Evolutionary conservation across 441 rosid species (phyloP), one percentile per base, ranked within the genome.

Genomic region (Croton laevigatus): DNA sequence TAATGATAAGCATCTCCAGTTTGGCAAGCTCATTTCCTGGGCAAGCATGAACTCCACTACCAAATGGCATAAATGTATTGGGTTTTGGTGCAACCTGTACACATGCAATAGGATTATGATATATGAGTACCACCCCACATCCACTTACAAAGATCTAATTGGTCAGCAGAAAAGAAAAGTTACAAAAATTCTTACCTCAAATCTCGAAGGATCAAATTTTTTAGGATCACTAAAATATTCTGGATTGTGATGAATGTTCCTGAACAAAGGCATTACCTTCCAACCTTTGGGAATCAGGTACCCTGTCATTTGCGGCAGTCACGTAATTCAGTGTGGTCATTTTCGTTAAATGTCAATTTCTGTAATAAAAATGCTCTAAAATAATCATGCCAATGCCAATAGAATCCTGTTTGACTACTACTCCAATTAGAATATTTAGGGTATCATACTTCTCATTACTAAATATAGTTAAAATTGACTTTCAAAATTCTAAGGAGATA

Each of bases 11-110:
- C 81, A 88, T 85, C 86, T 90, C 93, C 77, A 88, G 76, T 87
- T 85, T 88, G 66, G 96, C 93, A 69, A 90, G 87, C 71, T 90
- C 93, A 75, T 88, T 90, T 73, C 91, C 96, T 2, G 96, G 96
- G 68, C 93, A 90, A 58, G 88, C 81, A 78, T 90, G 96, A 14
- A 60, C 85, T 70, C 96, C 92, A 71, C 77, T 82, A 32, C 96
- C 96, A 75, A 90, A 88, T 79, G 96, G 93, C 89, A 85, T 75
- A 67, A 82, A 90, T 51, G 89, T 88, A 72, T 85, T 81, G 71
- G 91, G 86, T 73, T 84, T 88, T 51, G 88, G 86, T 3, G 85
- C 75, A 55, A 77, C 89, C 95, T 89, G 49, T 53, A 42, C 11
- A 57, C 46, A 40, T 6, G 32, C 32, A 27, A 27, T 27, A 27